Percentiles rank a stretch among this genome's conserved stretches.
phyloP scores from a whole-genome alignment of 2,329 filamentous ascomycete species.

The Trichoderma breve region DNA sequence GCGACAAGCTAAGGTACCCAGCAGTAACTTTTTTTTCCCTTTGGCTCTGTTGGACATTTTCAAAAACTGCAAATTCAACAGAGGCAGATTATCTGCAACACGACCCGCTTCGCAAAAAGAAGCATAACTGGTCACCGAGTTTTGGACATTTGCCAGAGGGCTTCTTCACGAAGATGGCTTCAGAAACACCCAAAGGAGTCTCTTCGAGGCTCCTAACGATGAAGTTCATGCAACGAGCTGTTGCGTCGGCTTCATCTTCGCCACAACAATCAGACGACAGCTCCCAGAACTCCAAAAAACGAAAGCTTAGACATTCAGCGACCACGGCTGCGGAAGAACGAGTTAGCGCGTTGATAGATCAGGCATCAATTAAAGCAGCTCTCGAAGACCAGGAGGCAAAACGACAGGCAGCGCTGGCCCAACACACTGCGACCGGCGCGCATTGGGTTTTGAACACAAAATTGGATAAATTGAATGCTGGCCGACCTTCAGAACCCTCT shows the following conservation, averaged over 20 bases:
- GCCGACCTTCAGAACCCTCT: slow-evolving; percentile 36
- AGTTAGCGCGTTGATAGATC: slow-evolving; percentile 47
- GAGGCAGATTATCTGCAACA: neutral
- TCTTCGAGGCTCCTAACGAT: slow-evolving; percentile 87
- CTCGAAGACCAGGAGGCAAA: slow-evolving; percentile 66
- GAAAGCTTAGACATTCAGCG: slow-evolving; percentile 46
- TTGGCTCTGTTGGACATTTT: neutral
- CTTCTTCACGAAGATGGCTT: slow-evolving; percentile 38
- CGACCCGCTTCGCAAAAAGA: neutral
- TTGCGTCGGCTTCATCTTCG: slow-evolving; percentile 53
- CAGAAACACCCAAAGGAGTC: slow-evolving; percentile 64
- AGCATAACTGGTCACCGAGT: neutral
- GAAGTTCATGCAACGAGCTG: slow-evolving; percentile 96
- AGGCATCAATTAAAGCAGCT: slow-evolving; percentile 60
- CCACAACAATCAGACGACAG: slow-evolving; percentile 45
- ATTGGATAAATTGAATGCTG: slow-evolving; percentile 27
- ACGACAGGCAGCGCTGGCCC: slow-evolving; percentile 59
- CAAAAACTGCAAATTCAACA: neutral
- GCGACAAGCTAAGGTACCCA: neutral
- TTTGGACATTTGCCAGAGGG: neutral
- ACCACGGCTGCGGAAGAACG: slow-evolving; percentile 35
- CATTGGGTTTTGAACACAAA: slow-evolving; percentile 69
- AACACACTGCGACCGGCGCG: slow-evolving; percentile 65
- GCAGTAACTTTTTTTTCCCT: slow-evolving; percentile 8
- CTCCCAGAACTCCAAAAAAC: slow-evolving; percentile 59